phyloP scores from a whole-genome alignment of 2,329 filamentous ascomycete genomes.

The Aaosphaeria arxii region DNA sequence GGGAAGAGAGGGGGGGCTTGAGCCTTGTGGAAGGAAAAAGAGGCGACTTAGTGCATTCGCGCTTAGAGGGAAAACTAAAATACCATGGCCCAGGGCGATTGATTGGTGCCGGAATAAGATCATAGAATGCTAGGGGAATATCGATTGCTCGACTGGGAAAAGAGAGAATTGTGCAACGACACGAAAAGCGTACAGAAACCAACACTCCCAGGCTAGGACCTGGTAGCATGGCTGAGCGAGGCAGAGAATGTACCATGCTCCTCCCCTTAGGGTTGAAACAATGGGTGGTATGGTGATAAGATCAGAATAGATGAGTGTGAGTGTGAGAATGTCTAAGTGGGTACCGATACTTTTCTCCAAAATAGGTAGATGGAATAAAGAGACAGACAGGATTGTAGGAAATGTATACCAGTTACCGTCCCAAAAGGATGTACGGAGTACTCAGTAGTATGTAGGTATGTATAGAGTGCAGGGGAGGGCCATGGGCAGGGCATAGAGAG shows the following conservation, averaged over 20 bases:
- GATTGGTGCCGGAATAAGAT: slow-evolving; percentile 32
- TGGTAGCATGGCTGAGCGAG: too few relatives aligned
- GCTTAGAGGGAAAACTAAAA: slow-evolving; percentile 35
- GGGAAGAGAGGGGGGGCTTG: slow-evolving; percentile 1
- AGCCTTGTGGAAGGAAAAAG: too few relatives aligned
- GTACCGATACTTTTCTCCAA: too few relatives aligned
- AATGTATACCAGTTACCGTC: slow-evolving; percentile 1
- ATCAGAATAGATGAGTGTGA: too few relatives aligned
- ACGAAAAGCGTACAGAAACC: slow-evolving; percentile 6
- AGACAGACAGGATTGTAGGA: too few relatives aligned
- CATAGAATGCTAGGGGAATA: slow-evolving; percentile 26
- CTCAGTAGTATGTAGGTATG: too few relatives aligned
- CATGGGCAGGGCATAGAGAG: not conserved
- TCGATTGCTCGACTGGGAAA: slow-evolving; percentile 24
- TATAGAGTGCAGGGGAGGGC: not conserved
- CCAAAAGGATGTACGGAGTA: not conserved
- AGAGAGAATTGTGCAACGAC: slow-evolving; percentile 23
- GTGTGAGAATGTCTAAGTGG: too few relatives aligned
- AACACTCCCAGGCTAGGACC: too few relatives aligned
- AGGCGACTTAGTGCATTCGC: slow-evolving; percentile 23
- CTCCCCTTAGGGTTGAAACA: too few relatives aligned
- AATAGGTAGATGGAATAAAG: too few relatives aligned
- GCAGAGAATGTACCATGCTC: too few relatives aligned
- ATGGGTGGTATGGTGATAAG: too few relatives aligned
- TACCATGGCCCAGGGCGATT: slow-evolving; percentile 18